These are phyloP conservation scores for Schwanniomyces polymorphus DNA, from an alignment of 805 yeast species.

Conservation along the genomic window DNA sequence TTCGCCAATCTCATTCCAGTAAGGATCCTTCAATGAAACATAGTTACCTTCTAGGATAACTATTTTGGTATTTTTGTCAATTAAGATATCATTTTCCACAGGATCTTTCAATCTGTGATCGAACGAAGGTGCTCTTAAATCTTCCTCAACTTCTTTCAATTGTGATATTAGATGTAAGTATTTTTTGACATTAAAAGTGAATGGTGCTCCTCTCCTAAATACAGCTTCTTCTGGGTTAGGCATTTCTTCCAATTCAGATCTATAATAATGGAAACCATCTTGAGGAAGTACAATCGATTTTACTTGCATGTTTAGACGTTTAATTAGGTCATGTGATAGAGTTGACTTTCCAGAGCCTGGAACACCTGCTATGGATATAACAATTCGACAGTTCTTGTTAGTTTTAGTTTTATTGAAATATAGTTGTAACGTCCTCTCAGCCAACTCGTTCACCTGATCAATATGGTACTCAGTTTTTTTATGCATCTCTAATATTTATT, in stretches of 20 bases:
- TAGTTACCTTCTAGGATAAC: conserved; percentile 74
- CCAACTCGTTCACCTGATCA: no score
- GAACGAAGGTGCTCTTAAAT: conserved; percentile 59
- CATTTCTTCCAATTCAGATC: conserved; percentile 32
- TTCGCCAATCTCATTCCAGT: no score
- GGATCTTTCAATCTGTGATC: conserved; percentile 74
- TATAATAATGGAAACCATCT: conserved; percentile 30
- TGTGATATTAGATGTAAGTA: conserved; percentile 11
- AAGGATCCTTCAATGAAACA: conserved; percentile 42
- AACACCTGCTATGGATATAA: no score
- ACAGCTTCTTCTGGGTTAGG: conserved; percentile 54
- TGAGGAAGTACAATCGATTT: conserved; percentile 30
- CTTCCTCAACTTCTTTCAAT: conserved; percentile 7
- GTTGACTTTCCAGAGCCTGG: no score
- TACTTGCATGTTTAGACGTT: no score
- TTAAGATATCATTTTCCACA: conserved; percentile 43
- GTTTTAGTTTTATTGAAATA: no score
- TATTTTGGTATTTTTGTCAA: conserved; percentile 47
- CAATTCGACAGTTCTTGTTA: no score
- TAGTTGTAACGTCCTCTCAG: no score
- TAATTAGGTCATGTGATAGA: no score
- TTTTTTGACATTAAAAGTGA: no score
- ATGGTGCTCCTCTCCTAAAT: conserved; percentile 73
- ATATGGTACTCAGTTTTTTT: no score
- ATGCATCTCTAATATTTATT: no score